Percentiles rank a stretch among this genome's conserved stretches.
phyloP scores from a whole-genome alignment of 73 alveolate genomes.

The Uronychia binucleata region DNA sequence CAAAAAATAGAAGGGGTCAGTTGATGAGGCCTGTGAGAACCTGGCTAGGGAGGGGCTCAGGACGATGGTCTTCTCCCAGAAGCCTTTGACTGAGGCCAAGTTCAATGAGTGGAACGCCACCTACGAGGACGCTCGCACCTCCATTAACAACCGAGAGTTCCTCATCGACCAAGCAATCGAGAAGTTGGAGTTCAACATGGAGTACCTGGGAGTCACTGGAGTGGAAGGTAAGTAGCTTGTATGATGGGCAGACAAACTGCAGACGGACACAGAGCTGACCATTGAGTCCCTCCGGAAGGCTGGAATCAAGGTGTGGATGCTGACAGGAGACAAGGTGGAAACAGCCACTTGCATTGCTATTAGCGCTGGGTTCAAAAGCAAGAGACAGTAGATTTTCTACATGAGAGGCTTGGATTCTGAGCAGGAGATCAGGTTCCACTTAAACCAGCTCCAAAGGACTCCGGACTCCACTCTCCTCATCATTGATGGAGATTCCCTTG shows the following conservation, averaged over 20 bases:
- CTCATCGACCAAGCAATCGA: conserved; percentile 68
- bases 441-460: conserved; percentile 12
- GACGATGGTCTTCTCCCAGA: conserved; percentile 83
- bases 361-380: conserved; percentile 77
- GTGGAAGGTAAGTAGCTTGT: conserved; percentile 65
- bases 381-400: conserved; percentile 28
- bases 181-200: conserved; percentile 87
- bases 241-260: conserved; percentile 74
- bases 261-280: conserved; percentile 89
- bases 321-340: conserved; percentile 98
- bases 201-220: conserved; percentile 94
- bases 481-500: conserved; percentile 68
- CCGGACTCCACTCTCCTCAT: conserved; percentile 48
- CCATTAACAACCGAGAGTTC: conserved; percentile 76
- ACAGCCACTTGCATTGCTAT: conserved; percentile 96
- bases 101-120: conserved; percentile 63
- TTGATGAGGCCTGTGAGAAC: conserved; percentile 92
- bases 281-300: conserved; percentile 91
- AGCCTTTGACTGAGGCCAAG: conserved; percentile 48
- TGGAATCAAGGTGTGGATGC: conserved; percentile 96
- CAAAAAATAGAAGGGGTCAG: conserved; percentile 71
- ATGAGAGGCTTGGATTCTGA: conserved; percentile 30
- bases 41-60: conserved; percentile 93
- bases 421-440: background rate
- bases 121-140: conserved; percentile 71